Conservation (phyloP, 768 basidiomycete species). For the Clavaria fumosa region DNA sequence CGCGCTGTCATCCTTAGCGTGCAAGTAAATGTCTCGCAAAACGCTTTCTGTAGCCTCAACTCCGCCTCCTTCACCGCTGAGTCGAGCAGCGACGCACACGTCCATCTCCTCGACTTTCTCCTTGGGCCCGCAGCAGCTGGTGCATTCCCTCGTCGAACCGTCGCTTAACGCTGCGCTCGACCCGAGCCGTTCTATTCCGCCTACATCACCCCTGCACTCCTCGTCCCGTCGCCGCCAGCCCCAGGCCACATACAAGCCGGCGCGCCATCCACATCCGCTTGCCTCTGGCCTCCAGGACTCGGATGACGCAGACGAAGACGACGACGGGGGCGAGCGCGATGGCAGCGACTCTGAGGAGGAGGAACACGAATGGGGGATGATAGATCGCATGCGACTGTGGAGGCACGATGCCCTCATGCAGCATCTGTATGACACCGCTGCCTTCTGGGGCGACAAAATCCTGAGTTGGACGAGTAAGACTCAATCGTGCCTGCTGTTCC, state of each 20-base stretch:
- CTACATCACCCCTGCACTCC: constrained; percentile 52
- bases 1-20: too few relatives aligned
- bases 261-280: constrained; percentile 44
- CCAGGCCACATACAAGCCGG: background rate
- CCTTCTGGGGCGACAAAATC: constrained; percentile 98
- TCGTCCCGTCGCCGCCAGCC: constrained; percentile 26
- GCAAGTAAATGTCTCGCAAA: too few relatives aligned
- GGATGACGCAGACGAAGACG: constrained; percentile 66
- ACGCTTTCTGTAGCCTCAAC: too few relatives aligned
- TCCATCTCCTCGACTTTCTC: constrained; percentile 76
- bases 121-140: constrained; percentile 62
- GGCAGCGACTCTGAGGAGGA: constrained; percentile 38
- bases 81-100: too few relatives aligned
- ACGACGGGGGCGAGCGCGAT: constrained; percentile 42
- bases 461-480: constrained; percentile 85
- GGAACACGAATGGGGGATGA: constrained; percentile 65
- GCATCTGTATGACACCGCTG: constrained; percentile 92
- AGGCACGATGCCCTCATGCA: constrained; percentile 97
- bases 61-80: too few relatives aligned
- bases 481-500: constrained; percentile 12
- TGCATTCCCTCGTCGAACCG: constrained; percentile 53
- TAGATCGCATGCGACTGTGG: constrained; percentile 95
- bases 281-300: too few relatives aligned
- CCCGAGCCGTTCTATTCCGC: constrained; percentile 66
- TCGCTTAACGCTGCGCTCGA: constrained; percentile 54